These are phyloP conservation scores for Macrotyloma uniflorum DNA, from an alignment of 306 rosid species.

Conservation along the genomic window DNA sequence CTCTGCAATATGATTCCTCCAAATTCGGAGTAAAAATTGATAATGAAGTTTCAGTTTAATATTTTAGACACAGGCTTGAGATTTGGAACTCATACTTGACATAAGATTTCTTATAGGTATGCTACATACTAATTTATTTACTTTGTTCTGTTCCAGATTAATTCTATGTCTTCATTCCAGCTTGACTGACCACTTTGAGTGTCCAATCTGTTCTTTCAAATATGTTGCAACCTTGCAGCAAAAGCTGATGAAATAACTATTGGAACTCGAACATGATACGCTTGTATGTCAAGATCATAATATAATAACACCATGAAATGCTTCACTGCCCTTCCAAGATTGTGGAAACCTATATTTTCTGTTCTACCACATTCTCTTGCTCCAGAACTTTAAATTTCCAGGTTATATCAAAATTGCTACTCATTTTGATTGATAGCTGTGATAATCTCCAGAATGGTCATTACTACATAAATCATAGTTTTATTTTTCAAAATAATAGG, in stretches of 20 bases:
- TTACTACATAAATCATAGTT: background rate
- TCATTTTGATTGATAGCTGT: no score
- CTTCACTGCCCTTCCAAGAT: background rate
- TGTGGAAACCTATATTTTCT: background rate
- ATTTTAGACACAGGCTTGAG: no score
- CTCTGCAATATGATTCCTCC: no score
- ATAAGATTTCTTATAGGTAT: background rate
- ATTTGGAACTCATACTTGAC: background rate
- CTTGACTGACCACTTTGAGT: background rate
- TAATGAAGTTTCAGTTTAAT: no score
- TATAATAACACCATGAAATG: background rate
- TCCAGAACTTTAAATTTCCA: no score
- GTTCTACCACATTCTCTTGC: no score
- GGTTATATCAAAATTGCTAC: no score
- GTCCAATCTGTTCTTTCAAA: background rate
- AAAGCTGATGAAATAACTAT: slow-evolving; percentile 28
- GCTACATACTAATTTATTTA: background rate
- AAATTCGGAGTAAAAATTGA: no score
- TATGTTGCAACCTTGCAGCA: background rate
- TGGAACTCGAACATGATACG: background rate
- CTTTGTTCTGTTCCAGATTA: background rate
- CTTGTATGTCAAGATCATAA: background rate
- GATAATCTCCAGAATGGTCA: no score
- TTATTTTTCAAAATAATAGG: background rate
- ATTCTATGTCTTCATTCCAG: background rate